Evolutionary conservation across 805 yeast species (phyloP).

Genomic region (Saccharomyces eubayanus): DNA sequence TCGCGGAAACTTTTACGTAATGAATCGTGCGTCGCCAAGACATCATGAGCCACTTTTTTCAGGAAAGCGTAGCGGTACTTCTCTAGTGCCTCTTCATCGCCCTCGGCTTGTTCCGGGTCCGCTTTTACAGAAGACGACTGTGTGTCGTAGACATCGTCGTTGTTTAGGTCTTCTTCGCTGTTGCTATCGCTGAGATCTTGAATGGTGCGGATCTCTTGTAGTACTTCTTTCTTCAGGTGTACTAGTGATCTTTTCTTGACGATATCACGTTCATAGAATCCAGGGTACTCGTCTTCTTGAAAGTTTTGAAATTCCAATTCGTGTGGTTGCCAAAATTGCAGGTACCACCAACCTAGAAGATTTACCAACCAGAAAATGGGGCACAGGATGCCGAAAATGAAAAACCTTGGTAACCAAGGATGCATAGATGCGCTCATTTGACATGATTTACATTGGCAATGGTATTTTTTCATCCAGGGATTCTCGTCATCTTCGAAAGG

Average conservation of each 20-base stretch:
- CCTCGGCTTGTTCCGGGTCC: background rate
- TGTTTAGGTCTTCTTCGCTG: background rate
- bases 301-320: slow-evolving; percentile 17
- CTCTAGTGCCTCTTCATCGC: background rate
- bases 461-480: slow-evolving; percentile 1
- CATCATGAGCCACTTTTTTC: slow-evolving; percentile 8
- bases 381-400: slow-evolving; percentile 18
- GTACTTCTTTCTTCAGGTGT: background rate
- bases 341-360: slow-evolving; percentile 13
- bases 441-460: slow-evolving; percentile 24
- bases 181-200: slow-evolving; percentile 1
- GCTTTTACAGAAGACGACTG: background rate
- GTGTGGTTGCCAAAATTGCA: slow-evolving; percentile 16
- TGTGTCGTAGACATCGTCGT: background rate
- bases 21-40: slow-evolving; percentile 12
- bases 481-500: slow-evolving; percentile 11
- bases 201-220: slow-evolving; percentile 5
- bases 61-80: slow-evolving; percentile 5
- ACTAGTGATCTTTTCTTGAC: slow-evolving; percentile 1
- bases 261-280: slow-evolving; percentile 17
- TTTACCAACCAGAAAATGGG: slow-evolving; percentile 20
- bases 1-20: slow-evolving; percentile 7
- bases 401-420: slow-evolving; percentile 8
- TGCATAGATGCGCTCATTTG: slow-evolving; percentile 1
- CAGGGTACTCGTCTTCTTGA: slow-evolving; percentile 23